Evolutionary conservation across 495 filamentous ascomycete genomes (phyloP).

Genomic region (Penicillium roqueforti): DNA sequence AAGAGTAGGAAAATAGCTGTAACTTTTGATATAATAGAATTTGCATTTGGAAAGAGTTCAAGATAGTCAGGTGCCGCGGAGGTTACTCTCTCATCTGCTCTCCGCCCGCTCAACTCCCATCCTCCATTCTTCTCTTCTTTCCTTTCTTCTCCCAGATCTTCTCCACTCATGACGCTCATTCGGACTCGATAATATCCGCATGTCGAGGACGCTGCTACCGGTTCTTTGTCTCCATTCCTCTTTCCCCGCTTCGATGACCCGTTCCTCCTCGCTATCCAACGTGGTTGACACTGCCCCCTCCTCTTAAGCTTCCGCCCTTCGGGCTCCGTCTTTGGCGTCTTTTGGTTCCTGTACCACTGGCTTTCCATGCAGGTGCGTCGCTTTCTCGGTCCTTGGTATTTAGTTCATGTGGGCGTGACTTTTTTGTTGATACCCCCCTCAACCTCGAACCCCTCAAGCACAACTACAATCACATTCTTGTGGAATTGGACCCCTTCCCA

Average conservation of each 20-base stretch:
- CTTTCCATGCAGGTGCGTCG: slow-evolving; percentile 43
- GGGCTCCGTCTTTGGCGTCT: slow-evolving; percentile 26
- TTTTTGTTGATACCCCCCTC: neutral
- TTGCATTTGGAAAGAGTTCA: slow-evolving; percentile 1
- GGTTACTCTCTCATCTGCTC: slow-evolving; percentile 3
- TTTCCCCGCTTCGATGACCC: slow-evolving; percentile 45
- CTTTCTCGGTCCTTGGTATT: neutral
- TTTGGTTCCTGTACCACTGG: slow-evolving; percentile 31
- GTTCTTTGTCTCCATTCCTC: slow-evolving; percentile 13
- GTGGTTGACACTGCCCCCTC: slow-evolving; percentile 26
- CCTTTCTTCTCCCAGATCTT: slow-evolving; percentile 10
- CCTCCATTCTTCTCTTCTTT: slow-evolving; percentile 5
- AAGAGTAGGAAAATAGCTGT: neutral
- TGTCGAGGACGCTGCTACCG: slow-evolving; percentile 5
- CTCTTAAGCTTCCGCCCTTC: slow-evolving; percentile 17
- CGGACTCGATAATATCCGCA: slow-evolving; percentile 10
- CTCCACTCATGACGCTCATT: slow-evolving; percentile 7
- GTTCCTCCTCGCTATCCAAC: slow-evolving; percentile 21
- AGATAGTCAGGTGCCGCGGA: slow-evolving; percentile 17
- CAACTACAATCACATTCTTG: slow-evolving; percentile 4
- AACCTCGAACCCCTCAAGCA: slow-evolving; percentile 1
- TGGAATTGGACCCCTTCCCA: neutral
- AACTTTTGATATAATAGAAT: neutral
- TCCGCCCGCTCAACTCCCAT: slow-evolving; percentile 10
- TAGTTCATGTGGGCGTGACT: neutral